Evolutionary conservation across 257 asterid genomes (phyloP).

Genomic region (Cordia subcordata): DNA sequence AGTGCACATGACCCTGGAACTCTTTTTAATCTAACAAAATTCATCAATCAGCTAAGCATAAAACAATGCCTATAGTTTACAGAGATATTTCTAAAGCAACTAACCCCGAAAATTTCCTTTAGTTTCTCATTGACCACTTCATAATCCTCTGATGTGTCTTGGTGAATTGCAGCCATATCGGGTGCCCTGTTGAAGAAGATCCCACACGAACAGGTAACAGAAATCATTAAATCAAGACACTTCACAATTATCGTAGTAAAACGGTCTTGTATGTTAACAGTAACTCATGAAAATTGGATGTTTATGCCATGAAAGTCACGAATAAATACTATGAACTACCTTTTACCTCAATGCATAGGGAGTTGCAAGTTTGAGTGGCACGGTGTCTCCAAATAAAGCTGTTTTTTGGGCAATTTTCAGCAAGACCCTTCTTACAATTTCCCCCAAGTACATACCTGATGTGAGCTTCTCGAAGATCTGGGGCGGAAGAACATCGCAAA

Average conservation of each 20-base stretch:
- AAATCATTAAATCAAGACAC: background rate
- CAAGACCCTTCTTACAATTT: constrained; percentile 67
- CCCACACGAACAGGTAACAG: background rate
- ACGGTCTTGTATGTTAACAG: no score
- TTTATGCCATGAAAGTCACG: background rate
- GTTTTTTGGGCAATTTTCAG: constrained; percentile 63
- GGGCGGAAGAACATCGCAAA: constrained; percentile 14
- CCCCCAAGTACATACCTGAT: constrained; percentile 74
- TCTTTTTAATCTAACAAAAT: no score
- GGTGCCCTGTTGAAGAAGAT: constrained; percentile 41
- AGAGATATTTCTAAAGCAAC: background rate
- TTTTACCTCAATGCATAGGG: constrained; percentile 55
- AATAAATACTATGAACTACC: background rate
- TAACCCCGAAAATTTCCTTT: constrained; percentile 45
- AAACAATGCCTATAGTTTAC: no score
- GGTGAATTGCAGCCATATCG: constrained; percentile 93
- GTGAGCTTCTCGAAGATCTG: constrained; percentile 79
- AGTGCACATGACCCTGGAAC: no score
- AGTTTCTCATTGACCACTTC: constrained; percentile 62
- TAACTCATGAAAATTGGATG: background rate
- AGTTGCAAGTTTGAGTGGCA: constrained; percentile 54
- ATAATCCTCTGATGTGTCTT: constrained; percentile 72
- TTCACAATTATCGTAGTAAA: no score
- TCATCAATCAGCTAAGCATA: no score
- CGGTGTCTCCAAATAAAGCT: constrained; percentile 49